Percentiles rank a stretch among this genome's conserved stretches.
Conservation (phyloP, 148 eudicot species). For the Polygonum aviculare region DNA sequence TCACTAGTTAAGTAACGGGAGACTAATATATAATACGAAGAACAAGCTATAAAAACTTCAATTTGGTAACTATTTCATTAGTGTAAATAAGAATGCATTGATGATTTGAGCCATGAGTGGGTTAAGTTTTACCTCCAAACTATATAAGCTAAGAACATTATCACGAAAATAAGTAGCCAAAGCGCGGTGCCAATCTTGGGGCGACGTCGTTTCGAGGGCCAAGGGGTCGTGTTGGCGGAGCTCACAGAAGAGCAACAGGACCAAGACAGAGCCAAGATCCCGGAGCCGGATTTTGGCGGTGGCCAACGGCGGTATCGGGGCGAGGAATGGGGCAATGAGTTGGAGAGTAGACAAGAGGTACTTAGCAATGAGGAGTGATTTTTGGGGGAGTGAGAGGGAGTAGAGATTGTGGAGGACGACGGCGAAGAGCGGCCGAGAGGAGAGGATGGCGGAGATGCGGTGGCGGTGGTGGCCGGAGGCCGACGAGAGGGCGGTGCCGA, state of each 20-base stretch:
- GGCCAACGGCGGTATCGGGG: conserved; percentile 7
- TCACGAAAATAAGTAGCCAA: conserved; percentile 19
- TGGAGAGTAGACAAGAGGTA: conserved; percentile 45
- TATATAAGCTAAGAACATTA: conserved; percentile 27
- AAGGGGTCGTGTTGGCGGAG: conserved; percentile 28
- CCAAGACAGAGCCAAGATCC: conserved; percentile 50
- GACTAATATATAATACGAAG: too few relatives aligned
- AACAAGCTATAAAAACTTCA: too few relatives aligned
- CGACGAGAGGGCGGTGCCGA: conserved; percentile 37
- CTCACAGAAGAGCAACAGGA: conserved; percentile 50
- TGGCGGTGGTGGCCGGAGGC: conserved; percentile 44
- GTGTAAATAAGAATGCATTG: too few relatives aligned
- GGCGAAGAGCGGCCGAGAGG: conserved; percentile 45
- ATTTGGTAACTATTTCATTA: too few relatives aligned
- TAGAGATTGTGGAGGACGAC: conserved; percentile 50
- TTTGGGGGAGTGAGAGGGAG: conserved; percentile 51
- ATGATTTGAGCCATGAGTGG: background rate
- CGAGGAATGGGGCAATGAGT: conserved; percentile 23
- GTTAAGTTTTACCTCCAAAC: conserved; percentile 4
- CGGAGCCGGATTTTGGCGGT: conserved; percentile 21
- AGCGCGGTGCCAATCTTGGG: conserved; percentile 22
- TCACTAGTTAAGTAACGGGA: background rate
- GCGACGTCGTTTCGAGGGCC: conserved; percentile 21
- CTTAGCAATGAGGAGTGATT: conserved; percentile 56
- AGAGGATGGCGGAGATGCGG: conserved; percentile 43